Percentiles rank a stretch among this genome's conserved stretches.
Evolutionary conservation across 1,139 yeast genomes (phyloP).

Genomic region (Petasospora fabianii): DNA sequence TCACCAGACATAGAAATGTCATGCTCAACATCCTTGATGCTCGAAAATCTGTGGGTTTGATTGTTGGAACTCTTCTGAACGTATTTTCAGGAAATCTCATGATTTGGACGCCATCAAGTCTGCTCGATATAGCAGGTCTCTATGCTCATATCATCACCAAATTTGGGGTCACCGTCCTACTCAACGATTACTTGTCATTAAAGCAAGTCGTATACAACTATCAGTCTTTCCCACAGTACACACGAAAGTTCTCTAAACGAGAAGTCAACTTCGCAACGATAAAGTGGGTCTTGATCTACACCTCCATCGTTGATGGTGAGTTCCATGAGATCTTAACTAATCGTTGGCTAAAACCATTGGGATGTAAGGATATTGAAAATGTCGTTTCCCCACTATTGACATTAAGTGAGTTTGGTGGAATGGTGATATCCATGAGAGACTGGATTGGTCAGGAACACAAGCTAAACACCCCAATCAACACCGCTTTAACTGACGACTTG

Average conservation of each 20-base stretch:
- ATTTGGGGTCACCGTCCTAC: conserved; percentile 64
- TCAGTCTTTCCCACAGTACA: conserved; percentile 83
- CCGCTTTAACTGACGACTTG: conserved; percentile 31
- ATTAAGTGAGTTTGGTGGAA: conserved; percentile 91
- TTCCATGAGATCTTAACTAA: conserved; percentile 88
- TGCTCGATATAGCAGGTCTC: conserved; percentile 80
- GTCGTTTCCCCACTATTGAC: conserved; percentile 90
- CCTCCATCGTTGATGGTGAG: conserved; percentile 92
- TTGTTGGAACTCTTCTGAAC: conserved; percentile 75
- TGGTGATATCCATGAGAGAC: conserved; percentile 87
- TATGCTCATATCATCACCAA: conserved; percentile 78
- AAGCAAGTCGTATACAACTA: conserved; percentile 92
- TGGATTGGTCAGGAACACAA: conserved; percentile 75
- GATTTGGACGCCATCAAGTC: conserved; percentile 73
- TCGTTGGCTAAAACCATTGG: conserved; percentile 87
- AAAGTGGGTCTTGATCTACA: conserved; percentile 86
- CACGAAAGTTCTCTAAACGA: conserved; percentile 73
- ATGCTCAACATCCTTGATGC: conserved; percentile 78
- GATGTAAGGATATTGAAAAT: conserved; percentile 72
- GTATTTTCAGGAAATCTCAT: conserved; percentile 82
- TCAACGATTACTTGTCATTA: conserved; percentile 87
- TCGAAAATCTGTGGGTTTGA: conserved; percentile 83
- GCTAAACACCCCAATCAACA: conserved; percentile 42
- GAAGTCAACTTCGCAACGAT: conserved; percentile 77
- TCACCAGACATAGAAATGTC: conserved; percentile 33